Percentiles rank a stretch among this genome's conserved stretches.
phyloP scores from a whole-genome alignment of 306 rosid genomes.

The Lathyrus oleraceus region DNA sequence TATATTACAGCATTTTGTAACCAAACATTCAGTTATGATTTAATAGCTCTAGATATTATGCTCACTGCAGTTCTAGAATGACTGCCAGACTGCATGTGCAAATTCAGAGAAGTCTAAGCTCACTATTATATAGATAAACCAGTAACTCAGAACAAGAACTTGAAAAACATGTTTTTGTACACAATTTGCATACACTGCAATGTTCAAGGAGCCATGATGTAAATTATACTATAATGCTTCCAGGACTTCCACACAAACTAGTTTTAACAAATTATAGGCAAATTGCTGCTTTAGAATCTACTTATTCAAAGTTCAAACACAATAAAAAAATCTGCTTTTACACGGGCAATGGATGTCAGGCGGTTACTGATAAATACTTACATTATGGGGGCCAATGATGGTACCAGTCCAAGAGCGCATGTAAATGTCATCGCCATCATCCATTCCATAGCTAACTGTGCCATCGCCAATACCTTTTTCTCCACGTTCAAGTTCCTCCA shows the following conservation, averaged over 20 bases:
- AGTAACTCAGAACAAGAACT: constrained; percentile 8
- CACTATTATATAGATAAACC: not conserved
- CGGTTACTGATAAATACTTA: constrained; percentile 37
- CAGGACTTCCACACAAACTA: not conserved
- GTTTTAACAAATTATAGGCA: constrained; percentile 22
- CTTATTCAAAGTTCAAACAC: not conserved
- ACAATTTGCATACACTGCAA: not conserved
- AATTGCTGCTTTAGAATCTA: not conserved
- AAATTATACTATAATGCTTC: constrained; percentile 5
- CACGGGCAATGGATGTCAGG: not conserved
- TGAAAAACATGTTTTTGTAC: not conserved
- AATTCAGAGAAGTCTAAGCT: constrained; percentile 11
- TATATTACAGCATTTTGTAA: not conserved
- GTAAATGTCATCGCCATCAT: constrained; percentile 97
- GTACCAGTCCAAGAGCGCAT: constrained; percentile 97
- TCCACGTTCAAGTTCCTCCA: constrained; percentile 99
- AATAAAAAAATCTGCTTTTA: not conserved
- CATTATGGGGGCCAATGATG: constrained; percentile 98
- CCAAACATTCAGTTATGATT: not conserved
- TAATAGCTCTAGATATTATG: constrained; percentile 1
- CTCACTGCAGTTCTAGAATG: not conserved
- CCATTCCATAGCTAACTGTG: constrained; percentile 98
- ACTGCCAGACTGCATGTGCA: not conserved
- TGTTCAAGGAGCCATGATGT: not conserved
- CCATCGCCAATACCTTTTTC: constrained; percentile 94